Evolutionary conservation across 441 rosid species (phyloP).

Genomic region (Gossypium schwendimanii): DNA sequence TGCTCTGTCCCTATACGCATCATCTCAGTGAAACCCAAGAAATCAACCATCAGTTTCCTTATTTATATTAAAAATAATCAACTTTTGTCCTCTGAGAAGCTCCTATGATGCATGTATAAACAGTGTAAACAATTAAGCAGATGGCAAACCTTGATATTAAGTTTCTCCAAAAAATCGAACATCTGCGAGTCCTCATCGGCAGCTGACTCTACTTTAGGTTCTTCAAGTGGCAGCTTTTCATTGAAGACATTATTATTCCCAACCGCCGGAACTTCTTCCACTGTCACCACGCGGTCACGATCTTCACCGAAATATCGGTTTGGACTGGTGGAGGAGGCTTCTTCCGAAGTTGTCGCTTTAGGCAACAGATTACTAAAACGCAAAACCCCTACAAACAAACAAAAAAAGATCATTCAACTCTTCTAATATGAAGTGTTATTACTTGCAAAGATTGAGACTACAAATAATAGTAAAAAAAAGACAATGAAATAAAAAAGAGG

Average conservation of each 20-base stretch:
- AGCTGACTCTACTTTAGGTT: slow-evolving; percentile 25
- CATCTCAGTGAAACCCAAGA: neutral
- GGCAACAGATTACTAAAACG: slow-evolving; percentile 21
- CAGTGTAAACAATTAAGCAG: neutral
- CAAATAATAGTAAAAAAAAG: neutral
- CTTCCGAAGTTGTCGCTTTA: slow-evolving; percentile 51
- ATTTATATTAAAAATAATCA: neutral
- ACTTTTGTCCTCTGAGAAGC: neutral
- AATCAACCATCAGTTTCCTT: neutral
- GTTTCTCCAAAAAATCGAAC: slow-evolving; percentile 39
- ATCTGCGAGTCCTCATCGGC: slow-evolving; percentile 28
- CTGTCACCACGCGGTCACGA: slow-evolving; percentile 18
- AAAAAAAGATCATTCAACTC: neutral
- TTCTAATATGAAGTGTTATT: neutral
- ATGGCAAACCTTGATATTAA: slow-evolving; percentile 39
- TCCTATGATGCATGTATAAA: neutral
- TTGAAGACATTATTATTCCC: slow-evolving; percentile 19
- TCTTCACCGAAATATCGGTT: slow-evolving; percentile 34
- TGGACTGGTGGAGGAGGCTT: slow-evolving; percentile 33
- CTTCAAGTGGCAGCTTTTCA: slow-evolving; percentile 24
- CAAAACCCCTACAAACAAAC: slow-evolving; percentile 24
- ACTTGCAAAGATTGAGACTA: neutral
- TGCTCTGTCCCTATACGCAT: neutral
- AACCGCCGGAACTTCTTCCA: slow-evolving; percentile 30
- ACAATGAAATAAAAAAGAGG: neutral